phyloP scores from a whole-genome alignment of 1,284 basidiomycete genomes.

The Cryptococcus sp. region DNA sequence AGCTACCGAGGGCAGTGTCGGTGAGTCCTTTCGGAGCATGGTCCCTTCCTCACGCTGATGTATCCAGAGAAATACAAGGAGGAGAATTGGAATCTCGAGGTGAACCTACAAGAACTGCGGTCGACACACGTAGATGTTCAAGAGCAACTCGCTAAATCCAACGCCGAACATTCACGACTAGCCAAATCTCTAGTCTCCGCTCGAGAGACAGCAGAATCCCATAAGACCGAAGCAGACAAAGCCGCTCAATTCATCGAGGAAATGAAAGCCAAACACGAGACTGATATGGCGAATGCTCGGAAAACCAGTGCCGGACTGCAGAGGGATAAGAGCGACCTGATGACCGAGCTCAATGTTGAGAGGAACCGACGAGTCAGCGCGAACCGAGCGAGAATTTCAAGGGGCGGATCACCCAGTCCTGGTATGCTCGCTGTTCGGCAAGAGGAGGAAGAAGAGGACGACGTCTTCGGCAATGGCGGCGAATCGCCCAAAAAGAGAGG shows the following conservation, averaged over 20 bases:
- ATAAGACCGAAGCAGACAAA: constrained; percentile 81
- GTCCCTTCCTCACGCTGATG: constrained; percentile 5
- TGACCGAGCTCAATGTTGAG: constrained; percentile 69
- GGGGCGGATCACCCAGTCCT: constrained; percentile 48
- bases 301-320: constrained; percentile 80
- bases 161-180: constrained; percentile 76
- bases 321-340: constrained; percentile 87
- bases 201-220: constrained; percentile 72
- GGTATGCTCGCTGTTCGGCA: constrained; percentile 51
- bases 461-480: constrained; percentile 58
- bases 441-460: constrained; percentile 59
- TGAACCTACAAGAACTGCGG: constrained; percentile 80
- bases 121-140: constrained; percentile 66
- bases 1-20: constrained; percentile 70
- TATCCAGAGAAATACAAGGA: constrained; percentile 73
- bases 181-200: constrained; percentile 67
- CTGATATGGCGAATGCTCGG: constrained; percentile 82
- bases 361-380: constrained; percentile 49
- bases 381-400: constrained; percentile 27
- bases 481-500: constrained; percentile 59
- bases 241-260: constrained; percentile 64
- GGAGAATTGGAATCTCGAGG: constrained; percentile 98
- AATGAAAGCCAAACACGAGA: constrained; percentile 81
- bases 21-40: constrained; percentile 48
- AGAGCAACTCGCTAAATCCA: constrained; percentile 62